These are phyloP conservation scores for Pleurotus salmoneostramineus DNA, from an alignment of 768 basidiomycete genomes.

Conservation along the genomic window DNA sequence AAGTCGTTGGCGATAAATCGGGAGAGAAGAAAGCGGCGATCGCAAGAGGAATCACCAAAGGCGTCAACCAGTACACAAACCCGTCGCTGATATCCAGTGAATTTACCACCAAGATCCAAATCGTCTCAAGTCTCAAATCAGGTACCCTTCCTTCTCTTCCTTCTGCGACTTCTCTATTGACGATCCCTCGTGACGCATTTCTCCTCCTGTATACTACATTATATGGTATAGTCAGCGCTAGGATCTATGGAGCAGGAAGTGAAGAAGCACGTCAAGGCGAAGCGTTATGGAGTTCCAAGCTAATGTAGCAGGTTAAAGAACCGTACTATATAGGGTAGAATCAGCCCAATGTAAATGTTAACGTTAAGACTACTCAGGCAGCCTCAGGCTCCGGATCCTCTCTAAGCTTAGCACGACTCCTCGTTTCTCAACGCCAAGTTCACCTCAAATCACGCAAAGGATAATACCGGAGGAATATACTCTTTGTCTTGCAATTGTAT, in stretches of 20 bases:
- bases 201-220: background rate
- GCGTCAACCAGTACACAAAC: slow-evolving; percentile 47
- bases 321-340: too few relatives aligned
- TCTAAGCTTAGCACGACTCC: too few relatives aligned
- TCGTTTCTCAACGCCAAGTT: too few relatives aligned
- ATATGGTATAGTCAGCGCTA: slow-evolving; percentile 36
- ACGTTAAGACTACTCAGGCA: too few relatives aligned
- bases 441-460: too few relatives aligned
- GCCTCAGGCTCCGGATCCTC: too few relatives aligned
- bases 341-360: too few relatives aligned
- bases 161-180: background rate
- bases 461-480: too few relatives aligned
- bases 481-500: too few relatives aligned
- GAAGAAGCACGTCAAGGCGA: slow-evolving; percentile 48
- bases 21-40: slow-evolving; percentile 34
- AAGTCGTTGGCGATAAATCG: slow-evolving; percentile 7
- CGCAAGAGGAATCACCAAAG: slow-evolving; percentile 46
- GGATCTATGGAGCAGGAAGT: slow-evolving; percentile 42
- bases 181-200: background rate
- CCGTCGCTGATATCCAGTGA: slow-evolving; percentile 48
- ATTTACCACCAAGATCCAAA: slow-evolving; percentile 50
- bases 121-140: slow-evolving; percentile 48
- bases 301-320: slow-evolving; percentile 27
- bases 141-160: slow-evolving; percentile 26
- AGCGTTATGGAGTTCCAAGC: slow-evolving; percentile 50